These are phyloP conservation scores for Chimonanthus praecox DNA, from an alignment of 164 flowering plant species.

Conservation along the genomic window DNA sequence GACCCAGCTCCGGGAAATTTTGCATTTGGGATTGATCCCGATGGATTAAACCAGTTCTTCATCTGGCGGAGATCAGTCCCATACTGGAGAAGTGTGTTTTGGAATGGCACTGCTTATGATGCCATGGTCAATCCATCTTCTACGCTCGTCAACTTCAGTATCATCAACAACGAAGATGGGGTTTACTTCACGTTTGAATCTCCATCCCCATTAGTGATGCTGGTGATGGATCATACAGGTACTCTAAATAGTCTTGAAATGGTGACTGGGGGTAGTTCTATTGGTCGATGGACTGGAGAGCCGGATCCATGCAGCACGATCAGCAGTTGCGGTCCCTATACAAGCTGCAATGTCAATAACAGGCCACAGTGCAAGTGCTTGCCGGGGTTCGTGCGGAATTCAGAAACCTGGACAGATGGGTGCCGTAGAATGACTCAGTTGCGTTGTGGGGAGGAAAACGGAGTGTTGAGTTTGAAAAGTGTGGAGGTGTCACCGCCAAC, in stretches of 20 bases:
- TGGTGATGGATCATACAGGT: neutral
- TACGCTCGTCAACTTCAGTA: neutral
- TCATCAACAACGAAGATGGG: neutral
- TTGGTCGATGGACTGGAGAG: neutral
- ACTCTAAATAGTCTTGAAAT: neutral
- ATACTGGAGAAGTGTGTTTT: conserved; percentile 12
- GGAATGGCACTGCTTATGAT: conserved; percentile 6
- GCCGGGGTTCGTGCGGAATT: neutral
- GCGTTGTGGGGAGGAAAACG: neutral
- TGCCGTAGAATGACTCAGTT: neutral
- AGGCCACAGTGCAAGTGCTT: neutral
- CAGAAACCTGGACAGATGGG: neutral
- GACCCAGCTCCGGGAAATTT: conserved; percentile 22
- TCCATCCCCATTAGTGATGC: too few species aligned
- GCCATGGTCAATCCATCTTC: too few species aligned
- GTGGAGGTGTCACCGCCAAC: neutral
- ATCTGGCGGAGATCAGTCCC: conserved; percentile 7
- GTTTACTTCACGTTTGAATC: neutral
- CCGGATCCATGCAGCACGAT: neutral
- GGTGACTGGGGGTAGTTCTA: neutral
- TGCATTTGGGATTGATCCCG: conserved; percentile 18
- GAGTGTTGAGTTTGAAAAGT: neutral
- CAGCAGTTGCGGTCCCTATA: neutral
- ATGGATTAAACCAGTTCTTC: conserved; percentile 11
- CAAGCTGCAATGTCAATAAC: neutral